Evolutionary conservation across 768 basidiomycete genomes (phyloP), one percentile per base, ranked within the genome.

Genomic region (Kwoniella europaea): DNA sequence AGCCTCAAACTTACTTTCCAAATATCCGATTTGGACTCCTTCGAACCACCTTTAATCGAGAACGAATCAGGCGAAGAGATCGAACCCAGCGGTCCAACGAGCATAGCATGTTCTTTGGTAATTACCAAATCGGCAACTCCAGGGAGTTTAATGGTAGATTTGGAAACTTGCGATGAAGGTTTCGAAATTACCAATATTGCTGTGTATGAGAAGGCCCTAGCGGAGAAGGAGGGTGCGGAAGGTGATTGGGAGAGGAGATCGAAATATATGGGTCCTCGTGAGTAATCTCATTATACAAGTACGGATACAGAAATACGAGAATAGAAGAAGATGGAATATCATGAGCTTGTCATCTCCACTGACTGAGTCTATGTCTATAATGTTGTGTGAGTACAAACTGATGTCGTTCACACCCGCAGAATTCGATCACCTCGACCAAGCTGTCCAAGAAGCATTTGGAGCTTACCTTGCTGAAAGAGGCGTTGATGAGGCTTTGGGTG

Each of bases 221-320:
- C 90, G 13, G 90, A 88, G 15, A 91, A 91, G 7, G 84, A 92
- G 76, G 92, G 89, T 13, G 90, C 92, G 7, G 94, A 98, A 73
- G 91, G 92, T 9, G 94, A 98, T 85, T 98, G 92, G 93, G 91
- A 91, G 82, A 89, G 95, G 58, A 88, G 94, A 20, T 93, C 92
- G 1, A 85, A 92, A 74, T 98, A 97, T 87, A 89, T 96, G 80
- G 96, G 96, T 1, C 96, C 95, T 63, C 90, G 91, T 86, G 90
- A 92, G 74, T 69, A 85, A 5, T 50, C 46, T 15, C 10, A 50
- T 46, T 10, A 13, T 46, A 46, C 10, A 24, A 24, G 24, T 24
- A 24, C 24, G 20, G 41, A n/a, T 16, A 67, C 29, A 35, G 42
- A 6, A 44, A 41, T 62, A 57, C 35, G 35, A 35, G 35, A 35